phyloP scores from a whole-genome alignment of 164 flowering plant genomes.

The Stephania japonica region DNA sequence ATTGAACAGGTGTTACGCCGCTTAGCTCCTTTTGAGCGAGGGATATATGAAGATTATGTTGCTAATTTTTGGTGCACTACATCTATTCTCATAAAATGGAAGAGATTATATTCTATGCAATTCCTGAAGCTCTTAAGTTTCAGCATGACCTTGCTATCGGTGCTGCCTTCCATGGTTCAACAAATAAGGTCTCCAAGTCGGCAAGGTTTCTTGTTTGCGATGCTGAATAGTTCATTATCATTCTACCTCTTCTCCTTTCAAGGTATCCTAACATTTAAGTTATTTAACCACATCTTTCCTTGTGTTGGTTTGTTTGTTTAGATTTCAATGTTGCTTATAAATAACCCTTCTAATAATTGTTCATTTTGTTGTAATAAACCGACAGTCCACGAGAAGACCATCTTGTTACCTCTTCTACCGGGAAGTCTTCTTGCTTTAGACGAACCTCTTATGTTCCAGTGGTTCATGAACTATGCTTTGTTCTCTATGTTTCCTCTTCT shows the following conservation, averaged over 20 bases:
- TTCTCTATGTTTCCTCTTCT: constrained; percentile 91
- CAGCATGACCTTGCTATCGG: constrained; percentile 44
- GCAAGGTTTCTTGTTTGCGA: constrained; percentile 64
- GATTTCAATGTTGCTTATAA: not conserved
- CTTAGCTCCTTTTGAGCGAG: constrained; percentile 92
- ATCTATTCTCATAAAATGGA: constrained; percentile 78
- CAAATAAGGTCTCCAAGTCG: constrained; percentile 69
- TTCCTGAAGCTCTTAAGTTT: constrained; percentile 58
- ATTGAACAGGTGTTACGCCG: constrained; percentile 72
- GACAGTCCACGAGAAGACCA: constrained; percentile 95
- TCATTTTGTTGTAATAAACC: constrained; percentile 1
- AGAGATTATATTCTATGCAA: constrained; percentile 55
- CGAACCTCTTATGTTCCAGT: constrained; percentile 48
- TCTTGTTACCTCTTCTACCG: constrained; percentile 84
- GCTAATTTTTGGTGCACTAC: constrained; percentile 97
- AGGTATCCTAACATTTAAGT: constrained; percentile 40
- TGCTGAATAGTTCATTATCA: constrained; percentile 70
- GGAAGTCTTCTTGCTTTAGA: constrained; percentile 76
- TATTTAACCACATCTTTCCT: not conserved
- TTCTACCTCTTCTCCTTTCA: constrained; percentile 92
- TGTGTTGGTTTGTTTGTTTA: not conserved
- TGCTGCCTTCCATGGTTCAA: constrained; percentile 75
- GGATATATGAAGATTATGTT: constrained; percentile 92
- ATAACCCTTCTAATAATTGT: constrained; percentile 1
- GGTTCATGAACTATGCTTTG: constrained; percentile 59